Percentiles rank a stretch among this genome's conserved stretches.
Evolutionary conservation across 805 yeast species (phyloP).

Genomic region (Komagataella kurtzmanii): DNA sequence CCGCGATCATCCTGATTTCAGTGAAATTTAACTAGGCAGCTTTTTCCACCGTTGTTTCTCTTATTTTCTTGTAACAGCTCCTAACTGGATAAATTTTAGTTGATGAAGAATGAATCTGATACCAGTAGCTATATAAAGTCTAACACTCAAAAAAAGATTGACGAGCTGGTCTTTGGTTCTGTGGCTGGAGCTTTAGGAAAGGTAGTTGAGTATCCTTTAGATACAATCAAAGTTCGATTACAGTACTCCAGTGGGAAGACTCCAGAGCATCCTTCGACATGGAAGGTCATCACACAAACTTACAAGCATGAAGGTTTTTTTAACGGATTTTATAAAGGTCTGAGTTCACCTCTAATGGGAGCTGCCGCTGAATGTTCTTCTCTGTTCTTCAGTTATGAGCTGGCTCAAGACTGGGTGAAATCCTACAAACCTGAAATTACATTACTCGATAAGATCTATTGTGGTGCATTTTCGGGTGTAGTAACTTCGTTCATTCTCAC

Average conservation of each 20-base stretch:
- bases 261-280: constrained; percentile 37
- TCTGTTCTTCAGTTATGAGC: constrained; percentile 53
- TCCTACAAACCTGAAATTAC: constrained; percentile 9
- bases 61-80: background rate
- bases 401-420: constrained; percentile 25
- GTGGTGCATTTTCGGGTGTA: constrained; percentile 79
- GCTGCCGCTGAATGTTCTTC: constrained; percentile 86
- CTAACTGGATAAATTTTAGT: background rate
- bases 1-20: background rate
- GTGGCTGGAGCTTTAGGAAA: constrained; percentile 77
- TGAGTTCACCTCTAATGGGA: constrained; percentile 73
- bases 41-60: background rate
- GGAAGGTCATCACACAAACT: constrained; percentile 53
- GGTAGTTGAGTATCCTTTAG: constrained; percentile 82
- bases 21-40: background rate
- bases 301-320: constrained; percentile 53
- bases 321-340: constrained; percentile 65
- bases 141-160: constrained; percentile 21
- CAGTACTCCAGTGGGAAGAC: constrained; percentile 49
- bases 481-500: constrained; percentile 75
- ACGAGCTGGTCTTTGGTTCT: constrained; percentile 24
- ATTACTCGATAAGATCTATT: constrained; percentile 23
- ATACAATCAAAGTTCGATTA: constrained; percentile 79
- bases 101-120: background rate
- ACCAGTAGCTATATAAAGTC: background rate